Evolutionary conservation across 2,329 filamentous ascomycete genomes (phyloP), one percentile per base, ranked within the genome.

Genomic region (Cladosporium sp.): DNA sequence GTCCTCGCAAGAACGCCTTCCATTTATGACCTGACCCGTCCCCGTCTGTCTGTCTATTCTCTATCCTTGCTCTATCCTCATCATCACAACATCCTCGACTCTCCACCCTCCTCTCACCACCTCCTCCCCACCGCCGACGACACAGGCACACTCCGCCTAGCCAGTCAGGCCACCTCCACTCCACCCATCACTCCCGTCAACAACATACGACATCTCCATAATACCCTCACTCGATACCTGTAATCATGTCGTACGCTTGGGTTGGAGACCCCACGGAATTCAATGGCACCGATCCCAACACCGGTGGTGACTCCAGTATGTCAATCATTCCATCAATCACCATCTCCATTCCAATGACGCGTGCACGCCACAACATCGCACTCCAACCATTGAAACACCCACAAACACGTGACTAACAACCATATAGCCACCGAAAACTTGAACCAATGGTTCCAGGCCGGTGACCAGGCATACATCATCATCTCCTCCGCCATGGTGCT

Each of bases 381-480:
- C 25, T 16, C 8, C 29, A 30, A 30, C n/a, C 32, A 15, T 33
- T 33, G 32, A 36, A 19, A 33, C 9, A 22, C 13, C 33, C 3
- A 2, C 11, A 22, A 36, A 42, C 20, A 7, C 16, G 18, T 7
- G 2, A 29, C 45, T 51, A 49, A 53, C 41, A 42, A 3, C 7
- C 6, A 46, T 52, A 58, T 67, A 95, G 91, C 78, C 61, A 80
- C 75, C 66, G 84, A 88, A 65, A 96, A 97, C 73, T 72, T 96
- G 67, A 97, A 97, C 78, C 89, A 94, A 82, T 95, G 90, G 88
- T 97, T 86, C 72, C 79, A 88, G 59, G 77, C 89, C 5, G 93
- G 93, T 64, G 93, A 98, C 71, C 86, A 91, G 73, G 88, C 91
- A 67, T 97, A 88, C 75, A 97, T 97, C 70, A 78, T 97, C 69